Percentiles rank a stretch among this genome's conserved stretches.
Conservation (phyloP, 2,329 filamentous ascomycete genomes). For the Ceratocystis huliohia region DNA sequence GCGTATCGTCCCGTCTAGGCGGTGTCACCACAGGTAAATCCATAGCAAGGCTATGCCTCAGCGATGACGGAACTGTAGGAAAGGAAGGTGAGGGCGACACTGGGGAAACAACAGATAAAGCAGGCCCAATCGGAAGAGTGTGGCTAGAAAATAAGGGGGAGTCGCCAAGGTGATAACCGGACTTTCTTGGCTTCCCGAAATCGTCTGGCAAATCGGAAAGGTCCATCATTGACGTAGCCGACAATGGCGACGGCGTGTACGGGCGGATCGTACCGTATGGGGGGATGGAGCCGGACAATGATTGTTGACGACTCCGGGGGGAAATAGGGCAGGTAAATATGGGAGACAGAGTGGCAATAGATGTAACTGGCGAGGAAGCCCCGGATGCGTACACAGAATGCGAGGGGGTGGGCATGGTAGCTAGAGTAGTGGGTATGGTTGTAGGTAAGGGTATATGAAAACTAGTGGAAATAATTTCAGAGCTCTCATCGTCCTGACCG, state of each 20-base stretch:
- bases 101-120: neutral
- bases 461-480: neutral
- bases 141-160: constrained; percentile 7
- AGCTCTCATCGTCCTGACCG: neutral
- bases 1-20: neutral
- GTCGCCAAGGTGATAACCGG: neutral
- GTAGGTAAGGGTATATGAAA: constrained; percentile 10
- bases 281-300: constrained; percentile 10
- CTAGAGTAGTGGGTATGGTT: constrained; percentile 15
- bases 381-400: constrained; percentile 17
- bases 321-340: neutral
- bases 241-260: constrained; percentile 19
- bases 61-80: neutral
- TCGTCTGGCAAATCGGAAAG: neutral
- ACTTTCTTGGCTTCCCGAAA: neutral
- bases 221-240: constrained; percentile 9
- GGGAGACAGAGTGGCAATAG: constrained; percentile 10
- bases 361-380: constrained; percentile 15
- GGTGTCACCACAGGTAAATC: neutral
- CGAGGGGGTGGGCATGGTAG: constrained; percentile 11
- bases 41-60: neutral
- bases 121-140: neutral
- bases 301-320: neutral
- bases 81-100: neutral
- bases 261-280: neutral